Evolutionary conservation across 2,329 filamentous ascomycete genomes (phyloP), one percentile per base, ranked within the genome.

Genomic region (Nothopassalora personata): DNA sequence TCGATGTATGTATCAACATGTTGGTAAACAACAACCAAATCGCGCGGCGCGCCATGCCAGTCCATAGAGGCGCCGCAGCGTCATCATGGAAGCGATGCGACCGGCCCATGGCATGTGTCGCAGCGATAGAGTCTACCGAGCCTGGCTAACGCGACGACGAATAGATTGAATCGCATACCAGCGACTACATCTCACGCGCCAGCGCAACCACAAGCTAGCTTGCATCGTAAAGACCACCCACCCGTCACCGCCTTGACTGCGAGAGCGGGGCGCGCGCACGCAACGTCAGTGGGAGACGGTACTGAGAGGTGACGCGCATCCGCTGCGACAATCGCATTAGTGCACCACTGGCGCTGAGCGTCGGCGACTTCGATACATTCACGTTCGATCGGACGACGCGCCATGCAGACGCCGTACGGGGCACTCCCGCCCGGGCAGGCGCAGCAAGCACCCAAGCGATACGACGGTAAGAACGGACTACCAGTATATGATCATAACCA

Each of bases 381-480:
- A 49, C 46, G 10, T 13, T 9, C 46, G 19, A 49, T 49, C 28
- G 46, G 28, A 49, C 11, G 19, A 49, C 13, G 8, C 19, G 46
- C 19, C 27, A 70, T 70, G 70, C 68, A 70, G 61, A 19, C 62
- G 51, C 67, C 68, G 53, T 73, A 72, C 64, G 64, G 60, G 60
- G 60, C 61, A 13, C 63, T 69, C 57, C 70, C 66, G 61, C 64
- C 65, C 45, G 63, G 60, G 34, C 64, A 63, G 52, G 57, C 64
- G 48, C 62, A 73, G 68, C 68, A 71, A 67, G 53, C 72, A 65
- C 58, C 77, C 64, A 70, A 76, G 74, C 65, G 66, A 61, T 81
- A 81, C 61, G 79, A 81, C 61, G 79, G 79, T 39, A 74, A 76
- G 68, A 76, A 79, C 61, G 79, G 79, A 51, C 76, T 77, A 60